A percentile compares a stretch with the other conserved stretches of the same genome.
These are phyloP conservation scores for Zoysia matrella DNA, from an alignment of 202 grass and related monocot genomes.

Conservation along the genomic window DNA sequence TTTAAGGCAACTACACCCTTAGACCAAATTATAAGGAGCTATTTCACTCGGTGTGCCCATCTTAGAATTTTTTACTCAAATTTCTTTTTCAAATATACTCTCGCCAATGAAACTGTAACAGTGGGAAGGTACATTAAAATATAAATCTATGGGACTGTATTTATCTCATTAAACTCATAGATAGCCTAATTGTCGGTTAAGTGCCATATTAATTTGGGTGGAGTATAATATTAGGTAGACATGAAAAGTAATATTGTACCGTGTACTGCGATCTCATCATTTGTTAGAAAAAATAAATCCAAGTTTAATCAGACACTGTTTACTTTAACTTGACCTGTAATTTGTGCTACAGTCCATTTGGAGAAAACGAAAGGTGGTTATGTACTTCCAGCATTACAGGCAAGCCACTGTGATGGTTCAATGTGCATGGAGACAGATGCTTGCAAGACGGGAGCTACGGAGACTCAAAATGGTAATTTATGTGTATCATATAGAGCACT, in stretches of 20 bases:
- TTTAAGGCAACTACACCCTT: conserved; percentile 18
- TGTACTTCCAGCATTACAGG: conserved; percentile 65
- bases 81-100: neutral
- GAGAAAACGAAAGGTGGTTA: conserved; percentile 69
- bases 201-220: neutral
- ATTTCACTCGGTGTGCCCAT: neutral
- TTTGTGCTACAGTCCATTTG: conserved; percentile 61
- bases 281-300: conserved; percentile 20
- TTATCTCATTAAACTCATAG: neutral
- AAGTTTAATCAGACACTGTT: neutral
- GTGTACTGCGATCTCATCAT: neutral
- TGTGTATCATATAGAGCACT: neutral
- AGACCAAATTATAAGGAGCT: neutral
- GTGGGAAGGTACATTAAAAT: neutral
- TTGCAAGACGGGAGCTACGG: conserved; percentile 84
- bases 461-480: conserved; percentile 72
- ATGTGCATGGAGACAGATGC: conserved; percentile 87
- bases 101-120: neutral
- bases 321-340: conserved; percentile 22
- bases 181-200: neutral
- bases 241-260: conserved; percentile 19
- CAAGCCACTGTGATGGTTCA: conserved; percentile 65
- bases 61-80: neutral
- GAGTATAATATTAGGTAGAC: neutral
- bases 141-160: neutral